These are phyloP conservation scores for Lichtheimia corymbifera DNA, from an alignment of 371 early-diverging fungal genomes.

Conservation along the genomic window DNA sequence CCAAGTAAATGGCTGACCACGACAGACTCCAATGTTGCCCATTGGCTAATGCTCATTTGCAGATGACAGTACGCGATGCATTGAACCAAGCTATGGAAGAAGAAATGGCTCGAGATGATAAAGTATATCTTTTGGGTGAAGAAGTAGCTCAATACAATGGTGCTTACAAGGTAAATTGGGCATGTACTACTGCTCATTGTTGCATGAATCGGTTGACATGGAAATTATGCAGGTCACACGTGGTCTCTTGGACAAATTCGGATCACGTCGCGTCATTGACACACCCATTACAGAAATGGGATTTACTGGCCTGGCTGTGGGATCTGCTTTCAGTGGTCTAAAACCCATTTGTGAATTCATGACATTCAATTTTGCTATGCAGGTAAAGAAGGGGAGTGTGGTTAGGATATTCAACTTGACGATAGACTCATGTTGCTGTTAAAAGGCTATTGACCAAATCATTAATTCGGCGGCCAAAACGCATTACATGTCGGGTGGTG, in stretches of 20 bases:
- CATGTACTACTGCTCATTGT: too few species aligned
- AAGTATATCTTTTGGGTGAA: conserved; percentile 96
- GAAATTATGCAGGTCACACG: conserved; percentile 81
- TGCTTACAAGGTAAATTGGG: conserved; percentile 85
- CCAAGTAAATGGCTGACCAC: too few species aligned
- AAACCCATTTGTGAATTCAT: conserved; percentile 99
- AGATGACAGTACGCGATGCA: conserved; percentile 98
- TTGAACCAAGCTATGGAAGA: conserved; percentile 98
- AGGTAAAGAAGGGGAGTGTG: conserved; percentile 58
- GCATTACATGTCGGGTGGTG: conserved; percentile 98
- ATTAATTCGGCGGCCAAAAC: conserved; percentile 99
- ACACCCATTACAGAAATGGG: conserved; percentile 99
- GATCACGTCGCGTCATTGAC: conserved; percentile 96
- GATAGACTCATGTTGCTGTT: background rate
- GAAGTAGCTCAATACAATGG: conserved; percentile 99
- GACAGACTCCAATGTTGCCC: too few species aligned
- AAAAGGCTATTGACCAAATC: conserved; percentile 98
- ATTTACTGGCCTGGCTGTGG: conserved; percentile 98
- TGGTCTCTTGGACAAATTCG: conserved; percentile 98
- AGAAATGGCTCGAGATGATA: conserved; percentile 93
- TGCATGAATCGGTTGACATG: too few species aligned
- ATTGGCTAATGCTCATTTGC: too few species aligned
- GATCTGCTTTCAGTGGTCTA: conserved; percentile 94
- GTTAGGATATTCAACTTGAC: too few species aligned
- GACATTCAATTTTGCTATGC: conserved; percentile 99